Evolutionary conservation across 2,329 filamentous ascomycete genomes (phyloP).

Genomic region (Proliferodiscus dingleyae): DNA sequence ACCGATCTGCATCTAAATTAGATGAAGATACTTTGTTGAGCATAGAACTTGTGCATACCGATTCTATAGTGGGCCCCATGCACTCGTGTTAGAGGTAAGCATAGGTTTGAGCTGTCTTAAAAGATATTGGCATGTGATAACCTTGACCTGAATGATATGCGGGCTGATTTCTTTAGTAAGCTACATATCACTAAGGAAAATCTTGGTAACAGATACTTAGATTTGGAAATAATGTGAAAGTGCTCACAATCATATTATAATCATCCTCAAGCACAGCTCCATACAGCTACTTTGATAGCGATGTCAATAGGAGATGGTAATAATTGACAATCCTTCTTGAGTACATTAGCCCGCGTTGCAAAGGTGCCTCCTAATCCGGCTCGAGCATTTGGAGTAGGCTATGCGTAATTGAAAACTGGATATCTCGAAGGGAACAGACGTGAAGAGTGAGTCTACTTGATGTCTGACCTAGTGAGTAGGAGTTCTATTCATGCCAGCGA

Average conservation of each 20-base stretch:
- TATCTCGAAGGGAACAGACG: too few species aligned
- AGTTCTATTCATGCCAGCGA: too few species aligned
- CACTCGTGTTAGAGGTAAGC: not conserved
- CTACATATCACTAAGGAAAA: not conserved
- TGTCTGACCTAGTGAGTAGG: too few species aligned
- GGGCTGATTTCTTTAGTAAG: not conserved
- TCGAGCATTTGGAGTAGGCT: slow-evolving; percentile 14
- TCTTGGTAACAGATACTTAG: not conserved
- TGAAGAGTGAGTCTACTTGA: too few species aligned
- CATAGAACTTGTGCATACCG: not conserved
- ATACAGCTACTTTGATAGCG: slow-evolving; percentile 7
- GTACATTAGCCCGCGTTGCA: not conserved
- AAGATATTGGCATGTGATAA: not conserved
- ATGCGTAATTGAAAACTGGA: slow-evolving; percentile 18
- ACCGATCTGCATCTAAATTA: too few species aligned
- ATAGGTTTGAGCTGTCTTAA: slow-evolving; percentile 13
- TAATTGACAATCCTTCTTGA: slow-evolving; percentile 22
- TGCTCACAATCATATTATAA: slow-evolving; percentile 4
- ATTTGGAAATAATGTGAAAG: not conserved
- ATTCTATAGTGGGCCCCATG: not conserved
- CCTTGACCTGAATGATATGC: not conserved
- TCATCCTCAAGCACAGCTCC: not conserved
- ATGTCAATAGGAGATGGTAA: slow-evolving; percentile 16
- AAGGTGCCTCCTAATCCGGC: not conserved
- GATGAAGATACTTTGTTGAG: too few species aligned